Evolutionary conservation across 352 stramenopile species (phyloP).

Genomic region (Globisporangium lucens): DNA sequence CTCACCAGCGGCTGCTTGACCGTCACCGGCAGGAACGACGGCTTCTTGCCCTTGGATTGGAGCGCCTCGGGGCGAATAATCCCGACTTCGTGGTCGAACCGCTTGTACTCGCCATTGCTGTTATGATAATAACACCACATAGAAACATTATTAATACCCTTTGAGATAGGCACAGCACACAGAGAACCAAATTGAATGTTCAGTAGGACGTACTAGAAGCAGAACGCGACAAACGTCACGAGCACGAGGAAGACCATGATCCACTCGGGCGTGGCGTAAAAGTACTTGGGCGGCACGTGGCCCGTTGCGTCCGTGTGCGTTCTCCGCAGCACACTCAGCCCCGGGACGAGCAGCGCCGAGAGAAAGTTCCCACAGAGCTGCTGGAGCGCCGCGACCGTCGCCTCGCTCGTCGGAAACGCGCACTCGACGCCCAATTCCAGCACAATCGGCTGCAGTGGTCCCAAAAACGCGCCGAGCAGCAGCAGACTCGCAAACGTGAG

Average conservation of each 20-base stretch:
- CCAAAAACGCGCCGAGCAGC: constrained; percentile 46
- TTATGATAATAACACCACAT: constrained; percentile 14
- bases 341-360: constrained; percentile 53
- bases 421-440: constrained; percentile 74
- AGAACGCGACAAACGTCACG: constrained; percentile 46
- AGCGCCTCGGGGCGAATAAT: constrained; percentile 18
- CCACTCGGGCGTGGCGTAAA: constrained; percentile 53
- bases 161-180: not conserved
- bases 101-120: constrained; percentile 35
- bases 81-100: constrained; percentile 24
- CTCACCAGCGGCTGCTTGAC: constrained; percentile 12
- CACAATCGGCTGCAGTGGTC: constrained; percentile 64
- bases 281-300: constrained; percentile 30
- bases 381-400: constrained; percentile 68
- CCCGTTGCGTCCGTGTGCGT: constrained; percentile 29
- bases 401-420: constrained; percentile 68
- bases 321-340: constrained; percentile 39
- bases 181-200: constrained; percentile 16
- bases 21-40: constrained; percentile 18
- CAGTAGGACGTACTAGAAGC: constrained; percentile 12
- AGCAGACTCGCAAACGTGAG: constrained; percentile 47
- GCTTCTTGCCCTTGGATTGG: constrained; percentile 12
- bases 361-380: constrained; percentile 80
- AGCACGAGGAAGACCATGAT: constrained; percentile 43
- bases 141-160: constrained; percentile 6